A percentile compares a stretch with the other conserved stretches of the same genome.
These are phyloP conservation scores for Candolleomyces aberdarensis DNA, from an alignment of 768 basidiomycete genomes.

Conservation along the genomic window DNA sequence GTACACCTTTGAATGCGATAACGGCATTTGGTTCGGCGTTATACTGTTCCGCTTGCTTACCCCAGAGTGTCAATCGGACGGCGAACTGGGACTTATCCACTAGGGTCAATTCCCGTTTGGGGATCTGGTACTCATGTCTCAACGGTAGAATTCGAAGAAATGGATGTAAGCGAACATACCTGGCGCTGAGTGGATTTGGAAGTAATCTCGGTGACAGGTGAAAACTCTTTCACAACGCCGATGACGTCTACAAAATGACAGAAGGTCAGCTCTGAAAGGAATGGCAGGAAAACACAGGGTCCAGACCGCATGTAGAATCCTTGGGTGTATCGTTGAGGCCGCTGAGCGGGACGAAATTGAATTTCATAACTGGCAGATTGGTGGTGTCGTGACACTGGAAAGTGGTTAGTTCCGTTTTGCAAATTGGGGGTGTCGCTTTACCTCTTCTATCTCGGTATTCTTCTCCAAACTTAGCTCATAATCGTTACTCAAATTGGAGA, in stretches of 20 bases:
- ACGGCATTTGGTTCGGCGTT: slow-evolving; percentile 58
- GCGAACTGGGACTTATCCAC: slow-evolving; percentile 81
- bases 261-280: slow-evolving; percentile 6
- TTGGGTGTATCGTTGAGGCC: slow-evolving; percentile 63
- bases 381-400: slow-evolving; percentile 76
- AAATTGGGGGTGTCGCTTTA: slow-evolving; percentile 26
- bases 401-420: not conserved
- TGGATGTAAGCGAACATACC: slow-evolving; percentile 30
- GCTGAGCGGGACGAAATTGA: slow-evolving; percentile 70
- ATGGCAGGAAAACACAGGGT: not conserved
- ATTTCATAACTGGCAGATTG: slow-evolving; percentile 79
- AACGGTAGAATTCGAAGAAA: slow-evolving; percentile 1
- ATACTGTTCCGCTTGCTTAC: slow-evolving; percentile 88
- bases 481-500: slow-evolving; percentile 84
- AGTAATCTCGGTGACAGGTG: slow-evolving; percentile 64
- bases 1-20: slow-evolving; percentile 91
- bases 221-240: slow-evolving; percentile 78
- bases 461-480: slow-evolving; percentile 90
- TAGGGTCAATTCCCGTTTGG: slow-evolving; percentile 85
- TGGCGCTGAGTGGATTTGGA: slow-evolving; percentile 72
- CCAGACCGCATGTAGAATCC: slow-evolving; percentile 80
- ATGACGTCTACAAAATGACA: slow-evolving; percentile 66
- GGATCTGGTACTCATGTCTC: slow-evolving; percentile 45
- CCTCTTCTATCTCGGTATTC: slow-evolving; percentile 83
- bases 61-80: slow-evolving; percentile 91